phyloP scores from a whole-genome alignment of 73 alveolate genomes.

The Paramecium tetraurelia region DNA sequence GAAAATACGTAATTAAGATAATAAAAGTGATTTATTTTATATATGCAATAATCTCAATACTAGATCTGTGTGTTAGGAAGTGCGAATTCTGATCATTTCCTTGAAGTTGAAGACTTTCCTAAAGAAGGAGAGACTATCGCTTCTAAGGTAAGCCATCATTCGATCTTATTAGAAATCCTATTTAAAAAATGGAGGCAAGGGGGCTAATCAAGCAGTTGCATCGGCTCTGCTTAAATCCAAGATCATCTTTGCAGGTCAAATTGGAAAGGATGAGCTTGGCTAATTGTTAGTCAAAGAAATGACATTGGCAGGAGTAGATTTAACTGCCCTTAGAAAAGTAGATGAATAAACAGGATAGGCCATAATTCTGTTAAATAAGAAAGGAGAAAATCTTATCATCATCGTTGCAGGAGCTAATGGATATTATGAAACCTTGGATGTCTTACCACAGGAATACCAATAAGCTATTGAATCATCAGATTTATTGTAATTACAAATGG shows the following conservation, averaged over 20 bases:
- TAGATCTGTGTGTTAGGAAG: slow-evolving; percentile 68
- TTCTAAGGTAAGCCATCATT: not conserved
- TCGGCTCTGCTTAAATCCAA: slow-evolving; percentile 56
- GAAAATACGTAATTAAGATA: slow-evolving; percentile 41
- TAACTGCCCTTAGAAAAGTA: slow-evolving; percentile 47
- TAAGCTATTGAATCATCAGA: not conserved
- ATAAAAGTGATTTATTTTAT: not conserved
- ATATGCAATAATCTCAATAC: slow-evolving; percentile 42
- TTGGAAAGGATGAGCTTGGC: slow-evolving; percentile 68
- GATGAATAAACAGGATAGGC: slow-evolving; percentile 67
- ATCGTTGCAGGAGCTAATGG: slow-evolving; percentile 70
- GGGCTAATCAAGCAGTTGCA: slow-evolving; percentile 74
- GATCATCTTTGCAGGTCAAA: slow-evolving; percentile 62
- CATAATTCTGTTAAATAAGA: slow-evolving; percentile 37
- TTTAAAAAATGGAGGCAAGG: slow-evolving; percentile 70
- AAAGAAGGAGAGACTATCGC: slow-evolving; percentile 67
- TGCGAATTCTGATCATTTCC: slow-evolving; percentile 70
- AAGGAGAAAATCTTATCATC: slow-evolving; percentile 64
- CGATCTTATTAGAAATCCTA: slow-evolving; percentile 30
- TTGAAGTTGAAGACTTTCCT: slow-evolving; percentile 64
- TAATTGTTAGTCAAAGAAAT: slow-evolving; percentile 43
- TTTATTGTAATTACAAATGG: slow-evolving; percentile 61
- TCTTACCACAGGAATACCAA: slow-evolving; percentile 44
- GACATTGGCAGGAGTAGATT: slow-evolving; percentile 45
- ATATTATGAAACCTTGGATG: slow-evolving; percentile 9